These are phyloP conservation scores for Arabidopsis hybrid DNA, from an alignment of 441 rosid species.

Conservation along the genomic window DNA sequence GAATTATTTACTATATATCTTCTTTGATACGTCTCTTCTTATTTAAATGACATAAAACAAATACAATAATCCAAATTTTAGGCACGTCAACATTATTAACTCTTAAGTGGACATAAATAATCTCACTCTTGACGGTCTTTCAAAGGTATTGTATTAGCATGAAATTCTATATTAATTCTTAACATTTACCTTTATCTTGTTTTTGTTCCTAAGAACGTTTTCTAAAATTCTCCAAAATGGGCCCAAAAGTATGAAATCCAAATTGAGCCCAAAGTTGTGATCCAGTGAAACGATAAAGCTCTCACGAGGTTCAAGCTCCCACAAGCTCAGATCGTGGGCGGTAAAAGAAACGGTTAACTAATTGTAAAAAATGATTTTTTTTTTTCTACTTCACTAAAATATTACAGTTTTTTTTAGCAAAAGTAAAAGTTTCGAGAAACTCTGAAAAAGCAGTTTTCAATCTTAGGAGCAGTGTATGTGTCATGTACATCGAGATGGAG, in stretches of 20 bases:
- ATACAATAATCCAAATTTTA: constrained; percentile 12
- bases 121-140: background rate
- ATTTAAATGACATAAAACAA: constrained; percentile 3
- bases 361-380: background rate
- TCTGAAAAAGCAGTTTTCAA: background rate
- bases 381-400: background rate
- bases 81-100: background rate
- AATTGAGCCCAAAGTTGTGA: constrained; percentile 10
- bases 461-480: constrained; percentile 1
- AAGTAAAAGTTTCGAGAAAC: too few relatives aligned
- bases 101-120: background rate
- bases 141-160: background rate
- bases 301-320: background rate
- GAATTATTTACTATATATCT: background rate
- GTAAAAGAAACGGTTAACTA: background rate
- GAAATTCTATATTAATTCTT: background rate
- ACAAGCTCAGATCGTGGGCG: constrained; percentile 8
- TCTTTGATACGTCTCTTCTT: constrained; percentile 37
- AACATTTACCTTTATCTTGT: background rate
- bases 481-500: background rate
- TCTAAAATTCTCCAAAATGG: background rate
- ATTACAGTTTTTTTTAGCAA: background rate
- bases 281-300: background rate
- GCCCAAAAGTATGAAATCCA: background rate
- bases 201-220: background rate